These are phyloP conservation scores for Xerocomus spinulosus DNA, from an alignment of 768 basidiomycete species.

Conservation along the genomic window DNA sequence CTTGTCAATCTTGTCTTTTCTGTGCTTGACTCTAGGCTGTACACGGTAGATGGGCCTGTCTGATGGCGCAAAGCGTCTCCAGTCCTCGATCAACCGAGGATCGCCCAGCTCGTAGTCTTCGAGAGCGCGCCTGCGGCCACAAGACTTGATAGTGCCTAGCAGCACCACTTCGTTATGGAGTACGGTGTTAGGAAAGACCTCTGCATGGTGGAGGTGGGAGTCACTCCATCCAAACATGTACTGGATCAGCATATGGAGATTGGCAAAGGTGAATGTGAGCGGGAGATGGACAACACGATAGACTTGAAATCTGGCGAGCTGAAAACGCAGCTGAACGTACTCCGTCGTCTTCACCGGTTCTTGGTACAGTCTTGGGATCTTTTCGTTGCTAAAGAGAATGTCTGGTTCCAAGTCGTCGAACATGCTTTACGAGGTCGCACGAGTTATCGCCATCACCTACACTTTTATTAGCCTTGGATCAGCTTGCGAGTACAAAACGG, in stretches of 20 bases:
- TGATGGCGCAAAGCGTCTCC: conserved; percentile 13
- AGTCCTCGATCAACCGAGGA: conserved; percentile 3
- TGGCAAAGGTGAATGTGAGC: conserved; percentile 28
- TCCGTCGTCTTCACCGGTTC: conserved; percentile 10
- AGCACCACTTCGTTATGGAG: conserved; percentile 11
- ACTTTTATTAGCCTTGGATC: too few relatives aligned
- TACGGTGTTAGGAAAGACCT: conserved; percentile 20
- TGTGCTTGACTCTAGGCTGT: conserved; percentile 4
- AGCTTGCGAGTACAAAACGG: too few relatives aligned
- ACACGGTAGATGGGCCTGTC: conserved; percentile 18
- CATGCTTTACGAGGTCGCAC: too few relatives aligned
- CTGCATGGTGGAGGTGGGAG: conserved; percentile 21
- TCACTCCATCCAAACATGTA: conserved; percentile 32
- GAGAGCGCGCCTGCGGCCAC: conserved; percentile 15
- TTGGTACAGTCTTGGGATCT: conserved; percentile 1
- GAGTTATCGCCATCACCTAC: too few relatives aligned
- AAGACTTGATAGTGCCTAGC: conserved; percentile 20
- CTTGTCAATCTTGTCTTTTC: conserved; percentile 3
- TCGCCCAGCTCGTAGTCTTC: conserved; percentile 15
- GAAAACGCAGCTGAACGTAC: conserved; percentile 29
- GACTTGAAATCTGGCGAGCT: conserved; percentile 27
- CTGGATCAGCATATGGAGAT: conserved; percentile 27
- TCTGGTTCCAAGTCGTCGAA: conserved; percentile 1
- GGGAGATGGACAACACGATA: conserved; percentile 23
- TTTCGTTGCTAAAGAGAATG: background rate